phyloP scores from a whole-genome alignment of 352 stramenopile species.

The Phytophthora rubi region DNA sequence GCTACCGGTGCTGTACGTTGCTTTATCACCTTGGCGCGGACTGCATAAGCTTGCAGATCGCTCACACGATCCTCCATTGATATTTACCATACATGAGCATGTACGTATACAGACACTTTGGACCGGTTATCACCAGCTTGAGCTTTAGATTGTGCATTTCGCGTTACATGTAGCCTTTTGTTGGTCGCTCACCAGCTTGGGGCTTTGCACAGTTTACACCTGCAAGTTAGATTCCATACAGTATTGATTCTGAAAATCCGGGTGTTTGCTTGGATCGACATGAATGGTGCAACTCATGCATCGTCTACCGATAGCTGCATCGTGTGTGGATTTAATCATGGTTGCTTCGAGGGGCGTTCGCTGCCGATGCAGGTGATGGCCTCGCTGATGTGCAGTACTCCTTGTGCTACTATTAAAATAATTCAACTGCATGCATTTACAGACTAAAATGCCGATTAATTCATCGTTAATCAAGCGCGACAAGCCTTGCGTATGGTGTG shows the following conservation, averaged over 20 bases:
- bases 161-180: background rate
- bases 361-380: no score
- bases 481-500: background rate
- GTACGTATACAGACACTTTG: conserved; percentile 4
- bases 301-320: background rate
- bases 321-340: no score
- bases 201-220: background rate
- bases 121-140: conserved; percentile 4
- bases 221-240: no score
- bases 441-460: no score
- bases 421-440: no score
- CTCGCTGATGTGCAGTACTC: no score
- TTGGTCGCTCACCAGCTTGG: background rate
- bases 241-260: no score
- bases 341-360: no score
- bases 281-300: no score
- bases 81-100: no score
- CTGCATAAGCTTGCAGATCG: conserved; percentile 10
- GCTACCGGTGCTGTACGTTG: conserved; percentile 4
- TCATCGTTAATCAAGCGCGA: background rate
- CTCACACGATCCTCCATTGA: conserved; percentile 13
- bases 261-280: no score
- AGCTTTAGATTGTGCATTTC: background rate
- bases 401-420: no score
- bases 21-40: conserved; percentile 5